These are phyloP conservation scores for Trapa bicornis DNA, from an alignment of 345 rosid species.

Conservation along the genomic window DNA sequence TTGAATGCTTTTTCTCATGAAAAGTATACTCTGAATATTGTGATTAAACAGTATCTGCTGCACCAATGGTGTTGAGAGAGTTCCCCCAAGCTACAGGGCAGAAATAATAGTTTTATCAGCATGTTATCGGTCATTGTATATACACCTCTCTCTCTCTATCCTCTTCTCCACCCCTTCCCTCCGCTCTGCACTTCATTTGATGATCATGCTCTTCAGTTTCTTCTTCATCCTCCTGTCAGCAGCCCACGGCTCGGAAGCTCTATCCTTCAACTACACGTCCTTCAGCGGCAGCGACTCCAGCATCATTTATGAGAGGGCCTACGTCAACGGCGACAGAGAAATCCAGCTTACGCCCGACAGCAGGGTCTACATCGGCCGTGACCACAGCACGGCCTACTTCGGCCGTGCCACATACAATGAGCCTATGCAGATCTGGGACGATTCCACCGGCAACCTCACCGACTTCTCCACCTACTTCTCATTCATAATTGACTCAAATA, in stretches of 20 bases:
- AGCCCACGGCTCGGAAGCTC: not conserved
- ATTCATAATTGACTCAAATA: conserved; percentile 4
- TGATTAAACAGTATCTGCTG: too few relatives aligned
- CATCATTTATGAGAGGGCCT: conserved; percentile 2
- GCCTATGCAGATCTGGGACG: conserved; percentile 17
- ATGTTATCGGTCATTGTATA: too few relatives aligned
- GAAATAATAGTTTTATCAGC: too few relatives aligned
- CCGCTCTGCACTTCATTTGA: too few relatives aligned
- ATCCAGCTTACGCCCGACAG: conserved; percentile 1
- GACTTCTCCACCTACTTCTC: conserved; percentile 18
- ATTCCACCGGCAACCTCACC: conserved; percentile 7
- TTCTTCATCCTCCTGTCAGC: not conserved
- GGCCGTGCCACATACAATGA: conserved; percentile 10
- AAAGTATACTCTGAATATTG: too few relatives aligned
- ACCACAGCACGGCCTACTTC: too few relatives aligned
- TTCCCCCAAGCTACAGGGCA: too few relatives aligned
- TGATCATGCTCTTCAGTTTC: not conserved
- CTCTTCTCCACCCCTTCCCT: too few relatives aligned
- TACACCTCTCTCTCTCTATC: too few relatives aligned
- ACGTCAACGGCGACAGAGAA: not conserved
- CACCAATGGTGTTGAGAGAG: too few relatives aligned
- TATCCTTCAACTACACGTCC: conserved; percentile 2
- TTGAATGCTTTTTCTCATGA: too few relatives aligned
- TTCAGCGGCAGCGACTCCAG: not conserved
- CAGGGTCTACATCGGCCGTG: too few relatives aligned